phyloP scores from a whole-genome alignment of 2,329 filamentous ascomycete genomes.

The Aschersonia sp. region DNA sequence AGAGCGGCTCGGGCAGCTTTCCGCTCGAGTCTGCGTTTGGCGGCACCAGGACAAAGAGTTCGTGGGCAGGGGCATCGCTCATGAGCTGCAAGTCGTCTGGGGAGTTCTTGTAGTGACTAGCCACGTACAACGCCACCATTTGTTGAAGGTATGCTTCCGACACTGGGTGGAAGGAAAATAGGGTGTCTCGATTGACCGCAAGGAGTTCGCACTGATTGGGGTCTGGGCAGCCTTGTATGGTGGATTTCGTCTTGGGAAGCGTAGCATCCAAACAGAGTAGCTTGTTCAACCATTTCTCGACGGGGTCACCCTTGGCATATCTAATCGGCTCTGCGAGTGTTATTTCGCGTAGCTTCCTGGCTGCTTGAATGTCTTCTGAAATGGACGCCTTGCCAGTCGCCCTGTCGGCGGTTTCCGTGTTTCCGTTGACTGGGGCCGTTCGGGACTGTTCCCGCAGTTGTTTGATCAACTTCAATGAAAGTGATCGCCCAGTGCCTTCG shows the following conservation, averaged over 20 bases:
- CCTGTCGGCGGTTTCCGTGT: constrained; percentile 59
- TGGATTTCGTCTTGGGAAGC: constrained; percentile 60
- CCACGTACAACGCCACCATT: constrained; percentile 95
- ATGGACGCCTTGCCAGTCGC: constrained; percentile 62
- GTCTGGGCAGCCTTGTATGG: constrained; percentile 69
- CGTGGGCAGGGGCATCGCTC: constrained; percentile 93
- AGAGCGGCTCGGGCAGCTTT: constrained; percentile 79
- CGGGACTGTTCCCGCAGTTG: constrained; percentile 88
- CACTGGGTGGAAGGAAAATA: constrained; percentile 95
- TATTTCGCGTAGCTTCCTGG: constrained; percentile 76
- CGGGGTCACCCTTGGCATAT: constrained; percentile 78
- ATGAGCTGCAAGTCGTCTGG: constrained; percentile 97
- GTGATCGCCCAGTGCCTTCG: constrained; percentile 86
- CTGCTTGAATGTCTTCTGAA: constrained; percentile 45
- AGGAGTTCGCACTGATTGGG: constrained; percentile 84
- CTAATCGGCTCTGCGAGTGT: constrained; percentile 87
- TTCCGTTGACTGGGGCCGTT: constrained; percentile 37
- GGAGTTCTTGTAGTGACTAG: constrained; percentile 95
- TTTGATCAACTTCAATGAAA: constrained; percentile 93
- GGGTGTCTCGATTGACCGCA: constrained; percentile 87
- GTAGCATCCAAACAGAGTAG: constrained; percentile 90
- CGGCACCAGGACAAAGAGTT: constrained; percentile 85
- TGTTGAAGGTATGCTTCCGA: constrained; percentile 95
- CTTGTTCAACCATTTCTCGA: constrained; percentile 94
- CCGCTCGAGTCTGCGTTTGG: constrained; percentile 65